Percentiles rank a stretch among this genome's conserved stretches.
Conservation (phyloP, 345 rosid genomes). For the Turnera subulata region DNA sequence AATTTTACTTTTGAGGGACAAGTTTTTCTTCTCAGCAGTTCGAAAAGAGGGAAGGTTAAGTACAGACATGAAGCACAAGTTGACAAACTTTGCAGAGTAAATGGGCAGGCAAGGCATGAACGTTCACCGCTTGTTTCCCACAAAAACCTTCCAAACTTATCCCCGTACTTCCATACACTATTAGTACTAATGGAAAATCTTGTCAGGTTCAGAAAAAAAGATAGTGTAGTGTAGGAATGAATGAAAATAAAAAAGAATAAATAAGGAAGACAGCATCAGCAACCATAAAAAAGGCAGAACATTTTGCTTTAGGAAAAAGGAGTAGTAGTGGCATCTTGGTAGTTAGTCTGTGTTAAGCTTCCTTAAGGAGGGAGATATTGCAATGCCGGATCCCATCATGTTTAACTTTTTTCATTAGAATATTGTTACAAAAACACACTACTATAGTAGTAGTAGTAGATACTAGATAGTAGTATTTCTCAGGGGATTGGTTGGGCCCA, state of each 20-base stretch:
- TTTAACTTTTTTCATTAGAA: neutral
- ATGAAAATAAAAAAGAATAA: too few species aligned
- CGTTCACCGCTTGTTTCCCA: neutral
- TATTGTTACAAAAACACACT: constrained; percentile 5
- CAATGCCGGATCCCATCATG: constrained; percentile 9
- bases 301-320: neutral
- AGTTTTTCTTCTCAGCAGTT: too few species aligned
- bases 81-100: constrained; percentile 7
- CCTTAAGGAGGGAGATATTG: neutral
- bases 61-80: constrained; percentile 4
- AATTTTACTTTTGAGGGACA: too few species aligned
- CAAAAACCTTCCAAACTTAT: neutral
- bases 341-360: constrained; percentile 12
- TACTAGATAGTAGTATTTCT: neutral
- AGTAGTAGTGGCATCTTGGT: neutral
- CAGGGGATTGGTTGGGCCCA: constrained; percentile 16
- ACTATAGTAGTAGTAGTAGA: too few species aligned
- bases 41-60: neutral
- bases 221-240: neutral
- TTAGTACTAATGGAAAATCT: neutral
- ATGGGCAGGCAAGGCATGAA: too few species aligned
- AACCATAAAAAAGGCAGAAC: neutral
- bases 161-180: too few species aligned
- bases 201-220: constrained; percentile 1
- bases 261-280: too few species aligned